Conservation (phyloP, 805 yeast genomes). For the Wickerhamiella brachini region DNA sequence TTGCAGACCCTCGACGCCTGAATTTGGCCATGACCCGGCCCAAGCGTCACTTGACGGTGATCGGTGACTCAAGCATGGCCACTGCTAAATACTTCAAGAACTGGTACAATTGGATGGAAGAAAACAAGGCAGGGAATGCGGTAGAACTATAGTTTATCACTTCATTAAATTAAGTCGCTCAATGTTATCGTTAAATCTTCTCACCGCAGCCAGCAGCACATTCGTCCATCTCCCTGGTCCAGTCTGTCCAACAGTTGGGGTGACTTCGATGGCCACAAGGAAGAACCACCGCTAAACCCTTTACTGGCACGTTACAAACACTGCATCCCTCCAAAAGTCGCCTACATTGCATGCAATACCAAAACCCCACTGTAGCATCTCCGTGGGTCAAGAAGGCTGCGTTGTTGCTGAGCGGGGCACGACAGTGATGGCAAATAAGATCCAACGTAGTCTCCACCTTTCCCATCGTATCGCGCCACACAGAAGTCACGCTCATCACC, state of each 20-base stretch:
- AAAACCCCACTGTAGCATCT: constrained; percentile 43
- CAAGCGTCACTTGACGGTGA: constrained; percentile 64
- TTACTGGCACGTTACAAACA: constrained; percentile 63
- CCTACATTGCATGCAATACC: constrained; percentile 74
- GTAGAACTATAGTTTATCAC: background rate
- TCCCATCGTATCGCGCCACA: constrained; percentile 12
- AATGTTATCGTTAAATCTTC: background rate
- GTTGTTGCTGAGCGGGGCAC: constrained; percentile 22
- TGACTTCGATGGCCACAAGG: constrained; percentile 86
- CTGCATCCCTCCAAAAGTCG: constrained; percentile 53
- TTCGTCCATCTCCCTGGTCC: constrained; percentile 57
- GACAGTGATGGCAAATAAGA: constrained; percentile 31
- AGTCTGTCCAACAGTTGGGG: constrained; percentile 58
- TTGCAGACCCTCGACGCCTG: constrained; percentile 62
- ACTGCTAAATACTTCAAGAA: constrained; percentile 43
- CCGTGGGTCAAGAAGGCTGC: constrained; percentile 14
- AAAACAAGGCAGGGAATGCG: constrained; percentile 19
- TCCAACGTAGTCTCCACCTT: constrained; percentile 28
- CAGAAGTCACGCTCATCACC: constrained; percentile 24
- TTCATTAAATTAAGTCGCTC: too few relatives aligned
- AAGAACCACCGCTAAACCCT: constrained; percentile 47
- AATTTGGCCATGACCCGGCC: constrained; percentile 93
- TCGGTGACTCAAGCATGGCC: constrained; percentile 67
- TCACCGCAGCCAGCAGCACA: constrained; percentile 75
- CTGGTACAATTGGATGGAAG: constrained; percentile 64